Percentiles rank a stretch among this genome's conserved stretches.
Evolutionary conservation across 495 filamentous ascomycete species (phyloP).

Genomic region (Penicillium canescens): DNA sequence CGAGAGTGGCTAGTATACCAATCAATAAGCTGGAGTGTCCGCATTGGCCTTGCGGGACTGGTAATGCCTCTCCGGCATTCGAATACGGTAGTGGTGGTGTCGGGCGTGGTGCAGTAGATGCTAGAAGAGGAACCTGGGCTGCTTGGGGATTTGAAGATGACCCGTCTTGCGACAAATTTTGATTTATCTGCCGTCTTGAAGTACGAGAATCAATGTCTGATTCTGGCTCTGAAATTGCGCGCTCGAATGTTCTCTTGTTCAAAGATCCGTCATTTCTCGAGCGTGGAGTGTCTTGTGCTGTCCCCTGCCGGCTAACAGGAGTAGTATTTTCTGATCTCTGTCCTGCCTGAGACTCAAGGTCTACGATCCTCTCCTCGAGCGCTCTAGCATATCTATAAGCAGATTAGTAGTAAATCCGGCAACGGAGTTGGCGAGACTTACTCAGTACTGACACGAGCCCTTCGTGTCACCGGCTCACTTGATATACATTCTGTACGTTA

Average conservation of each 20-base stretch:
- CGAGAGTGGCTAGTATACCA: conserved; percentile 11
- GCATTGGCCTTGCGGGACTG: not conserved
- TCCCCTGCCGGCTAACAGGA: not conserved
- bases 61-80: not conserved
- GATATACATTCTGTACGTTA: conserved; percentile 10
- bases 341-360: conserved; percentile 9
- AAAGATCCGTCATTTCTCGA: not conserved
- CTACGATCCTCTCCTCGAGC: conserved; percentile 9
- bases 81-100: not conserved
- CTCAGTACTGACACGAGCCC: conserved; percentile 6
- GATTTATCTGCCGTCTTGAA: not conserved
- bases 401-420: not conserved
- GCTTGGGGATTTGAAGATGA: not conserved
- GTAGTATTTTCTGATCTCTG: not conserved
- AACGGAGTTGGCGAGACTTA: not conserved
- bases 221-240: not conserved
- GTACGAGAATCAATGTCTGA: not conserved
- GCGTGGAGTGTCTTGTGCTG: not conserved
- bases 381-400: conserved; percentile 10
- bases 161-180: not conserved
- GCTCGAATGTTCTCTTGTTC: not conserved
- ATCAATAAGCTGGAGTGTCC: conserved; percentile 10
- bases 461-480: conserved; percentile 10
- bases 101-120: not conserved
- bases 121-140: not conserved